Percentiles rank a stretch among this genome's conserved stretches.
phyloP scores from a whole-genome alignment of 2,329 filamentous ascomycete genomes.

The Talaromyces sp. region DNA sequence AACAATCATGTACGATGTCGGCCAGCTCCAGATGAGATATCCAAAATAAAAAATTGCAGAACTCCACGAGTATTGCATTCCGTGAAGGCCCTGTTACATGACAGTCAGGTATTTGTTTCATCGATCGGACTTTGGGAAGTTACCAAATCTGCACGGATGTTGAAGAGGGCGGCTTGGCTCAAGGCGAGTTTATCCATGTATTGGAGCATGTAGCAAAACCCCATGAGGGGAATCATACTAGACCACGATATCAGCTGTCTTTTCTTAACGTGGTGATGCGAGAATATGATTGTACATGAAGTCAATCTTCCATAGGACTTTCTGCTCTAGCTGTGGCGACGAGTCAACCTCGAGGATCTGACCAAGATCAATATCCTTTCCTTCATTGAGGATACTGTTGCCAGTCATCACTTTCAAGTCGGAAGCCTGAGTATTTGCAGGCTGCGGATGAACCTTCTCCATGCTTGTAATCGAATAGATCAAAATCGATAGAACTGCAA shows the following conservation, averaged over 20 bases:
- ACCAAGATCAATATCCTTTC: constrained; percentile 1
- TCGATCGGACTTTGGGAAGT: background rate
- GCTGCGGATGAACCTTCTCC: background rate
- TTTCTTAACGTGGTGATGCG: background rate
- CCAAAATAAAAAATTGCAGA: constrained; percentile 8
- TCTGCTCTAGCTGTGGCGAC: constrained; percentile 1
- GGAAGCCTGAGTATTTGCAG: background rate
- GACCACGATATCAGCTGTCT: background rate
- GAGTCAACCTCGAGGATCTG: constrained; percentile 1
- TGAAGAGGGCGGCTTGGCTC: constrained; percentile 24
- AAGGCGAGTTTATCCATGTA: constrained; percentile 27
- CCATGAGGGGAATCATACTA: constrained; percentile 23
- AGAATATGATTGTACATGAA: background rate
- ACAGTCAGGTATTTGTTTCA: background rate
- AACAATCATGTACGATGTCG: background rate
- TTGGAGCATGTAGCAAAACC: constrained; percentile 24
- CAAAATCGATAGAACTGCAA: background rate
- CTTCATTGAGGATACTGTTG: background rate
- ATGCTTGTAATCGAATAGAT: background rate
- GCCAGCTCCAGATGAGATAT: constrained; percentile 2
- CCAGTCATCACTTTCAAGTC: background rate
- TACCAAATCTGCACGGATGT: constrained; percentile 20
- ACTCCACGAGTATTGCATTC: constrained; percentile 5
- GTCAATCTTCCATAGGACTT: constrained; percentile 3
- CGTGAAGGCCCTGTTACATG: background rate